Evolutionary conservation across 352 stramenopile genomes (phyloP).

Genomic region (Pythium coloratum): DNA sequence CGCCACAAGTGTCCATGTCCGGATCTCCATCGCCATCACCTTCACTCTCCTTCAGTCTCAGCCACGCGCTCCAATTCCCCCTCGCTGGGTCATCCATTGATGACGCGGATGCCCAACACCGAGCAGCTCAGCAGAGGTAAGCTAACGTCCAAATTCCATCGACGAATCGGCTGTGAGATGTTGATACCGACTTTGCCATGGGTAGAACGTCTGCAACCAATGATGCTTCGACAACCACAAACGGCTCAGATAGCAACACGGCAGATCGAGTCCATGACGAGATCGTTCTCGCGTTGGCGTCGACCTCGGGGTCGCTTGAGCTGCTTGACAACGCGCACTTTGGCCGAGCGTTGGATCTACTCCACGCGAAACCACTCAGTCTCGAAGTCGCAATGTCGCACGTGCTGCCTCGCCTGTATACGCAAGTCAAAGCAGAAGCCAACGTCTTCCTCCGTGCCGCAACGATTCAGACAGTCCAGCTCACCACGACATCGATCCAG

Average conservation of each 20-base stretch:
- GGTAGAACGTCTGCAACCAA: background rate
- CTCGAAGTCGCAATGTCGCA: slow-evolving; percentile 5
- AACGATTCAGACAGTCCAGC: slow-evolving; percentile 18
- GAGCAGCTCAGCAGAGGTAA: background rate
- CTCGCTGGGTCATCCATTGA: background rate
- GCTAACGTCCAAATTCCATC: background rate
- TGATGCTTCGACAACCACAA: background rate
- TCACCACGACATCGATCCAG: slow-evolving; percentile 7
- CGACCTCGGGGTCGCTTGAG: slow-evolving; percentile 1
- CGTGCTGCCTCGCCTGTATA: slow-evolving; percentile 27
- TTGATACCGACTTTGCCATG: background rate
- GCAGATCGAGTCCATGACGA: slow-evolving; percentile 26
- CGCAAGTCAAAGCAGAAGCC: slow-evolving; percentile 11
- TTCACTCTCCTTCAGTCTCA: background rate
- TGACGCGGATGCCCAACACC: background rate
- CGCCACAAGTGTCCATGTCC: background rate
- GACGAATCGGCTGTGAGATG: background rate
- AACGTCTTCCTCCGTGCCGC: slow-evolving; percentile 15
- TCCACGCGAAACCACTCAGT: slow-evolving; percentile 24
- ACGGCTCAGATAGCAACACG: background rate
- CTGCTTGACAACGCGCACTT: slow-evolving; percentile 37
- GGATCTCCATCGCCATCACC: background rate
- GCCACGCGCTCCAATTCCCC: slow-evolving; percentile 1
- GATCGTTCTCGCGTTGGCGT: slow-evolving; percentile 34
- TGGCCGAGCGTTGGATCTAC: slow-evolving; percentile 15